A percentile compares a stretch with the other conserved stretches of the same genome.
These are phyloP conservation scores for Candida ovalis DNA, from an alignment of 805 yeast species.

Conservation along the genomic window DNA sequence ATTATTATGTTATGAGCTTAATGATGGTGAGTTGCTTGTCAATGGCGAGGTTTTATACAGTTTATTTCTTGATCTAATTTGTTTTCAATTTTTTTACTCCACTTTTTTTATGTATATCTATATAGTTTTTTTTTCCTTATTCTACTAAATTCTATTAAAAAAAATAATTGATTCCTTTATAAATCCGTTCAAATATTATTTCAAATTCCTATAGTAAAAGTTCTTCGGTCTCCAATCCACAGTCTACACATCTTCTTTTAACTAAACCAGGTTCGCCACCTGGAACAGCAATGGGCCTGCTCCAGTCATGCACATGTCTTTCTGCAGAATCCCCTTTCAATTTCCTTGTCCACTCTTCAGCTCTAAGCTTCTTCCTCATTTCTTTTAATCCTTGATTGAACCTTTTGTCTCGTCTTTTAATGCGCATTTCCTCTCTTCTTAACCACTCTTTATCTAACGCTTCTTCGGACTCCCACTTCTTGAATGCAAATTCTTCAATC, in stretches of 20 bases:
- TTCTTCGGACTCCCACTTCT: slow-evolving; percentile 92
- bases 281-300: slow-evolving; percentile 44
- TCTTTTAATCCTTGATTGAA: slow-evolving; percentile 76
- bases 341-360: slow-evolving; percentile 79
- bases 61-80: no score
- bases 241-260: slow-evolving; percentile 64
- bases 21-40: no score
- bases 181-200: neutral
- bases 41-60: no score
- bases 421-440: slow-evolving; percentile 66
- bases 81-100: no score
- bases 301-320: slow-evolving; percentile 75
- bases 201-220: slow-evolving; percentile 37
- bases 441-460: slow-evolving; percentile 92
- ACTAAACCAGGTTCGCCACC: slow-evolving; percentile 31
- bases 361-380: slow-evolving; percentile 89
- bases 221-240: slow-evolving; percentile 86
- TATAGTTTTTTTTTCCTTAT: neutral
- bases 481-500: slow-evolving; percentile 88
- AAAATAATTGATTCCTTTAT: neutral
- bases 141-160: neutral
- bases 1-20: no score
- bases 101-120: no score
- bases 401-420: slow-evolving; percentile 71
- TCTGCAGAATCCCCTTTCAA: slow-evolving; percentile 53